Conservation (phyloP, 202 grass and related monocot genomes). For the Setaria viridis region DNA sequence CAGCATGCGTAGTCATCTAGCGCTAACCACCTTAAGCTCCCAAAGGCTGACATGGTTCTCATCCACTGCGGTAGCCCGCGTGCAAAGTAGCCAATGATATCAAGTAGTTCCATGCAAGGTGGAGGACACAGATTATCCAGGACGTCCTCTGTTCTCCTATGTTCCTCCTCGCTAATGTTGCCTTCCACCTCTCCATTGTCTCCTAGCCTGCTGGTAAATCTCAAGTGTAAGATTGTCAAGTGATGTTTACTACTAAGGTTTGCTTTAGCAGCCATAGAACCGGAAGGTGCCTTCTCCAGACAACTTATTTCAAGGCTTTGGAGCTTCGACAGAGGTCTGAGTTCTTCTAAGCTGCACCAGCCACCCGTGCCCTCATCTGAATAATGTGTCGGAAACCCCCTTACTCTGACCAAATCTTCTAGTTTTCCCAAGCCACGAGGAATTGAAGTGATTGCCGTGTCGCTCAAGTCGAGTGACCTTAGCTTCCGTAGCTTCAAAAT, state of each 20-base stretch:
- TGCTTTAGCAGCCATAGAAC: constrained; percentile 26
- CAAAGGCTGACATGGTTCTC: background rate
- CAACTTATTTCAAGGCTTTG: background rate
- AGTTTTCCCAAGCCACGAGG: constrained; percentile 20
- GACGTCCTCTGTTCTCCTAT: background rate
- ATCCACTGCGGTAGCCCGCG: constrained; percentile 13
- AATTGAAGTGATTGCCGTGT: background rate
- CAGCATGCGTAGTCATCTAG: constrained; percentile 5
- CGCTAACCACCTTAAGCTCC: background rate
- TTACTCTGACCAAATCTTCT: background rate
- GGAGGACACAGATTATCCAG: constrained; percentile 39
- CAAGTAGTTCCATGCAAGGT: background rate
- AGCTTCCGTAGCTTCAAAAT: constrained; percentile 10
- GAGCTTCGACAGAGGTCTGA: background rate
- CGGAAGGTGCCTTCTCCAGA: constrained; percentile 18
- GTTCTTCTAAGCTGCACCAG: constrained; percentile 39
- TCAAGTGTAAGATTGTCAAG: background rate
- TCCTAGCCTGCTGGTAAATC: background rate
- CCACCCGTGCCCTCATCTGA: background rate
- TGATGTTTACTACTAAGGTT: constrained; percentile 22
- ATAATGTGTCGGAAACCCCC: background rate
- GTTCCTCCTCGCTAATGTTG: background rate
- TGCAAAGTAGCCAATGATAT: constrained; percentile 21
- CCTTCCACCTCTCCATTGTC: background rate
- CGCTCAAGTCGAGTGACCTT: background rate